A percentile compares a stretch with the other conserved stretches of the same genome.
These are phyloP conservation scores for Pulveroboletus sp. DNA, from an alignment of 768 basidiomycete genomes.

Conservation along the genomic window DNA sequence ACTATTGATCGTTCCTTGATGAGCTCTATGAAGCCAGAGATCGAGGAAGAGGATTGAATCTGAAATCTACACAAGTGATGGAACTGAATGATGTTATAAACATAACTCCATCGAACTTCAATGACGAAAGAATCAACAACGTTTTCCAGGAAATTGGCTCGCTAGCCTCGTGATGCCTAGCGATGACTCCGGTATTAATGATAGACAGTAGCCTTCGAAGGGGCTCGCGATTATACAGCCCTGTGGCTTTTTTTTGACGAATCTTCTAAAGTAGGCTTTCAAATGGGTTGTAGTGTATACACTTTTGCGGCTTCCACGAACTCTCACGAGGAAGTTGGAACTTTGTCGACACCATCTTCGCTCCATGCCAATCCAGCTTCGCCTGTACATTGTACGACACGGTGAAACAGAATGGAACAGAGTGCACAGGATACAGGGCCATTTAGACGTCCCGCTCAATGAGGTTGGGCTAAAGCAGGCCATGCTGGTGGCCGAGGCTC, in stretches of 20 bases:
- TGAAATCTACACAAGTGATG: constrained; percentile 33
- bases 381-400: constrained; percentile 68
- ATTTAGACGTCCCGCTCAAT: constrained; percentile 66
- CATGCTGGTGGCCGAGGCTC: constrained; percentile 45
- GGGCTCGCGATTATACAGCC: background rate
- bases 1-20: background rate
- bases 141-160: constrained; percentile 46
- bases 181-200: background rate
- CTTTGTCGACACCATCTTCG: background rate
- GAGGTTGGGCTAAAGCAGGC: constrained; percentile 59
- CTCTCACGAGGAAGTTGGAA: background rate
- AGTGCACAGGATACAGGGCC: constrained; percentile 66
- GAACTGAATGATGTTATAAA: constrained; percentile 40
- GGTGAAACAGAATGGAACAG: constrained; percentile 75
- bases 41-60: constrained; percentile 33
- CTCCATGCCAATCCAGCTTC: constrained; percentile 34
- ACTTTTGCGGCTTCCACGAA: background rate
- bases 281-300: background rate
- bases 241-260: background rate
- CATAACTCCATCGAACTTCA: constrained; percentile 44
- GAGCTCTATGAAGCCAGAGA: constrained; percentile 50
- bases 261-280: no score
- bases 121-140: constrained; percentile 55
- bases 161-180: constrained; percentile 28
- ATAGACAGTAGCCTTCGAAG: background rate